Conservation (phyloP, 306 rosid species). For the Mucuna pruriens region DNA sequence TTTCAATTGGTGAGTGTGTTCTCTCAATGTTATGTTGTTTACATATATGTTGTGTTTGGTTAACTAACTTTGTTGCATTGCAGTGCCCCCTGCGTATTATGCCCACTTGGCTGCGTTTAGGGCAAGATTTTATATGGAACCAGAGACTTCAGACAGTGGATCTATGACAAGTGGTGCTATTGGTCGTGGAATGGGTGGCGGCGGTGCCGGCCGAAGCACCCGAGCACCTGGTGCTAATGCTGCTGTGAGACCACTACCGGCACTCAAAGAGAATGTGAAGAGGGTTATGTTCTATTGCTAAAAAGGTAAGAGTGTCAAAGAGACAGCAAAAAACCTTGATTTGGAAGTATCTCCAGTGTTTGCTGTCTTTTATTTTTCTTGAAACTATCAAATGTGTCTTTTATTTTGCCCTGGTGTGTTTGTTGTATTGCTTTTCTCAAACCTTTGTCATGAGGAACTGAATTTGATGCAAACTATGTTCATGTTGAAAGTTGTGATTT, state of each 20-base stretch:
- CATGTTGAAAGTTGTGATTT: not conserved
- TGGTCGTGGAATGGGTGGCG: constrained; percentile 63
- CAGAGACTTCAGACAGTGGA: constrained; percentile 85
- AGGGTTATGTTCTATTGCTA: constrained; percentile 93
- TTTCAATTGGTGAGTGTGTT: constrained; percentile 78
- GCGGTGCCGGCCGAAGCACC: constrained; percentile 55
- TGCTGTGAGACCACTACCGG: constrained; percentile 89
- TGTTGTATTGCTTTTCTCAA: no score
- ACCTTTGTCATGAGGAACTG: no score
- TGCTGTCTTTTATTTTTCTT: no score
- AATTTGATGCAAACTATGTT: not conserved
- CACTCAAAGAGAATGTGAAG: constrained; percentile 86
- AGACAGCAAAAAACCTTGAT: no score
- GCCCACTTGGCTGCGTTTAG: constrained; percentile 96
- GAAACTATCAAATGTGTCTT: no score
- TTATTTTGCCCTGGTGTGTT: no score
- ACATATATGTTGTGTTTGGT: not conserved
- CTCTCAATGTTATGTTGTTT: not conserved
- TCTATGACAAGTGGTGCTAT: constrained; percentile 82
- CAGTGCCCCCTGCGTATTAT: constrained; percentile 98
- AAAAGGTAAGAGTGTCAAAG: not conserved
- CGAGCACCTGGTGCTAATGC: constrained; percentile 66
- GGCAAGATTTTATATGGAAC: constrained; percentile 96
- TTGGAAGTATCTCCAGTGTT: not conserved
- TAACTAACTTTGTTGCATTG: not conserved